Evolutionary conservation across 2,329 filamentous ascomycete genomes (phyloP), one percentile per base, ranked within the genome.

Genomic region (Emmonsia crescens): DNA sequence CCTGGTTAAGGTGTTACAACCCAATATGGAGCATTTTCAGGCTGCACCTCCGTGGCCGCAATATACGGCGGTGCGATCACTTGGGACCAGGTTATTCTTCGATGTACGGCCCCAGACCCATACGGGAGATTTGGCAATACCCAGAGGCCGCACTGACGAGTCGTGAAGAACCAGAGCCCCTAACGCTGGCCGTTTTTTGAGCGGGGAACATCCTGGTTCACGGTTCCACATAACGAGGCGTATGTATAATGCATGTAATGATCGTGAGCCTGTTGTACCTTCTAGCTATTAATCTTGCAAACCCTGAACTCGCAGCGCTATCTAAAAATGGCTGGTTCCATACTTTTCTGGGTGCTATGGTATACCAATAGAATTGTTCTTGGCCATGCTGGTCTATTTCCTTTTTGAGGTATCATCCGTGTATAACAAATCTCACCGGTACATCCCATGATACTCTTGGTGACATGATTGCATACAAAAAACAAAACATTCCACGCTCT

Each of bases 201-300:
- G 27, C 59, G 16, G 21, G 36, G 44, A 59, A 51, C 46, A 46
- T 59, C 44, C 44, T 21, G 38, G 59, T 5, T 36, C 48, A 44
- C 46, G 49, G 59, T 60, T 54, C 59, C 59, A 60, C 59, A 60
- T 55, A 59, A 8, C 29, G 27, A 59, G 57, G 57, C 57, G 42
- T 51, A 42, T 33, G 56, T 46, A 57, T 59, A 31, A 55, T 60
- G 59, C 59, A 60, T 40, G 59, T 24, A 49, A 55, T 55, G 59
- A 38, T 42, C 49, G 19, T 54, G 33, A 51, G 38, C 40, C 59
- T 60, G 42, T 36, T 59, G 57, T 52, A 38, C 46, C 44, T 29
- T 51, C 33, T 9, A 52, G 24, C 40, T 33, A 46, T 46, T 57
- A 46, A 16, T 44, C n/a, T 55, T 55, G 51, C 31, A n/a, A 44